Percentiles rank a stretch among this genome's conserved stretches.
Conservation (phyloP, 1,284 basidiomycete genomes). For the Ganoderma leucocontextum region DNA sequence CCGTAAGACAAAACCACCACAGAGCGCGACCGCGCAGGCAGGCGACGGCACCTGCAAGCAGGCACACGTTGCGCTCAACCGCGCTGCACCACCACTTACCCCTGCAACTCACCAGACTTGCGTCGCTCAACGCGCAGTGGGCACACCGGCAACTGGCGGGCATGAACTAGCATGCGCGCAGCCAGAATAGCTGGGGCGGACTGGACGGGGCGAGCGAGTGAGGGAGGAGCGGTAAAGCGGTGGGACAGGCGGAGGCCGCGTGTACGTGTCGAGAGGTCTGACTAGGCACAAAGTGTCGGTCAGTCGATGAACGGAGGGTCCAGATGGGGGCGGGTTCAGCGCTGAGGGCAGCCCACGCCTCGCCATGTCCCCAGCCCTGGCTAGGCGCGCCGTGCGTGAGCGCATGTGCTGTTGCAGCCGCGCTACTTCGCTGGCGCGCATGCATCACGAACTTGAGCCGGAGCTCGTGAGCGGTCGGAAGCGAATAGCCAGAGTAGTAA, state of each 20-base stretch:
- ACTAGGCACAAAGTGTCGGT: constrained; percentile 22
- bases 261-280: constrained; percentile 17
- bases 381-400: constrained; percentile 30
- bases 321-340: constrained; percentile 26
- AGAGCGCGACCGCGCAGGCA: constrained; percentile 21
- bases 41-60: constrained; percentile 34
- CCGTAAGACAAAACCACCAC: constrained; percentile 8
- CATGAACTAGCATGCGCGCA: constrained; percentile 41
- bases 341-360: constrained; percentile 29
- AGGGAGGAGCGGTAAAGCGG: constrained; percentile 33
- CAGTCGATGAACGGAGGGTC: constrained; percentile 25
- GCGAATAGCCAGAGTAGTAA: constrained; percentile 30
- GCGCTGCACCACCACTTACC: constrained; percentile 23
- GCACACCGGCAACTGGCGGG: constrained; percentile 28
- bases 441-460: constrained; percentile 29
- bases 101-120: constrained; percentile 28
- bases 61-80: constrained; percentile 27
- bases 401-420: constrained; percentile 29
- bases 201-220: constrained; percentile 33
- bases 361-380: constrained; percentile 39
- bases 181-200: constrained; percentile 30
- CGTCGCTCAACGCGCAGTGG: constrained; percentile 30
- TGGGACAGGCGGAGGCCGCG: constrained; percentile 30
- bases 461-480: constrained; percentile 31
- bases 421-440: constrained; percentile 30